These are phyloP conservation scores for Cochlearia excelsa DNA, from an alignment of 345 rosid species.

Conservation along the genomic window DNA sequence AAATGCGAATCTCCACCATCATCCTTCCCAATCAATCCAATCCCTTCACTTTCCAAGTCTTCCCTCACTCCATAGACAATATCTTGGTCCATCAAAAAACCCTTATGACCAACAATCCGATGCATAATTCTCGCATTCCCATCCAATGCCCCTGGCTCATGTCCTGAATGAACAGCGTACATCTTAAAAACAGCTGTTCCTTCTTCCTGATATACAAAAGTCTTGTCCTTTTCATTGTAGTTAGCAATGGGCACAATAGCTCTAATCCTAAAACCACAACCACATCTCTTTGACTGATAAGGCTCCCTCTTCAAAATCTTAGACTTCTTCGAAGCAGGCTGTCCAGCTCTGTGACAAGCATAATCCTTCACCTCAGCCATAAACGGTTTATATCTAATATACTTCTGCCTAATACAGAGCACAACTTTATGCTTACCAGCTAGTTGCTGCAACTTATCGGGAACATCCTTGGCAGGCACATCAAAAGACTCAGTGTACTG, in stretches of 20 bases:
- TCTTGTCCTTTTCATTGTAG: conserved; percentile 92
- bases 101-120: conserved; percentile 89
- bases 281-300: conserved; percentile 92
- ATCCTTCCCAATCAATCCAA: conserved; percentile 64
- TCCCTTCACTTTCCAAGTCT: conserved; percentile 66
- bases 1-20: conserved; percentile 61
- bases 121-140: conserved; percentile 99
- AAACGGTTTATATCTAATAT: conserved; percentile 92
- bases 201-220: conserved; percentile 93
- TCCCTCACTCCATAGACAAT: conserved; percentile 80
- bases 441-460: conserved; percentile 75
- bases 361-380: conserved; percentile 99
- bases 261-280: conserved; percentile 94
- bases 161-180: conserved; percentile 97
- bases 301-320: conserved; percentile 96
- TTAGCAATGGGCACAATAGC: conserved; percentile 94
- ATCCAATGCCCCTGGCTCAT: conserved; percentile 94
- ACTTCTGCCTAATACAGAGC: conserved; percentile 96
- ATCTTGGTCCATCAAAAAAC: conserved; percentile 73
- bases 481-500: conserved; percentile 94
- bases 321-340: conserved; percentile 82
- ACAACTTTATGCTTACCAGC: conserved; percentile 97
- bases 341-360: conserved; percentile 99
- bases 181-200: conserved; percentile 90
- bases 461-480: conserved; percentile 95